phyloP scores from a whole-genome alignment of 495 filamentous ascomycete species.

The Copromyces sp. region DNA sequence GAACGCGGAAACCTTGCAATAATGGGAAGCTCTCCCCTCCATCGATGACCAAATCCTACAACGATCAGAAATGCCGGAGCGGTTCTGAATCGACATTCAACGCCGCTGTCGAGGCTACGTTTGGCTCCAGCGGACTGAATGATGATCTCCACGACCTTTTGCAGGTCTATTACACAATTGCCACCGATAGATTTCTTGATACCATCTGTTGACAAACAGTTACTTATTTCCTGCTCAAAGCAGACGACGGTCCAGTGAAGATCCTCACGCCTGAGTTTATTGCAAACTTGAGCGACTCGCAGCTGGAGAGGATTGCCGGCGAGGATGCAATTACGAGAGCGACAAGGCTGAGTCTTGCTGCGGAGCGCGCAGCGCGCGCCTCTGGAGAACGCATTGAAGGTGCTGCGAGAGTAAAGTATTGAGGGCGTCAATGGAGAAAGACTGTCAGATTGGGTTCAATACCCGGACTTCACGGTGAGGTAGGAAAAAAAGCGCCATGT shows the following conservation, averaged over 20 bases:
- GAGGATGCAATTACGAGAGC: conserved; percentile 19
- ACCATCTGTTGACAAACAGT: conserved; percentile 33
- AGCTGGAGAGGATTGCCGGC: conserved; percentile 30
- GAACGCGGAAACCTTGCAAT: background rate
- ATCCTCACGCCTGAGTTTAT: conserved; percentile 20
- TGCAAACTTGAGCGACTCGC: conserved; percentile 13
- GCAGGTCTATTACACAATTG: conserved; percentile 50
- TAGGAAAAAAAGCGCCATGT: background rate
- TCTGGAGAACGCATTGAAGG: conserved; percentile 15
- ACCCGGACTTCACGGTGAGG: background rate
- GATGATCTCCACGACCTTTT: conserved; percentile 50
- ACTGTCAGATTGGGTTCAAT: background rate
- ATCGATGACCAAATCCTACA: background rate
- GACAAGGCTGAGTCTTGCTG: conserved; percentile 12
- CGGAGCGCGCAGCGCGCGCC: conserved; percentile 20
- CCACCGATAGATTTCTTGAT: conserved; percentile 47
- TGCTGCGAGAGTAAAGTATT: conserved; percentile 5
- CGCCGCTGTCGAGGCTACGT: background rate
- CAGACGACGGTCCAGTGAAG: conserved; percentile 19
- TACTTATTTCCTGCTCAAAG: conserved; percentile 24
- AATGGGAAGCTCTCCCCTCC: background rate
- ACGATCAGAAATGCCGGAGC: background rate
- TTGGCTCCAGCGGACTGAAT: conserved; percentile 20
- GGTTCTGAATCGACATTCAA: background rate
- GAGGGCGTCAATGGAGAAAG: background rate